Conservation (phyloP, 495 filamentous ascomycete species). For the Aspergillus indologenus region DNA sequence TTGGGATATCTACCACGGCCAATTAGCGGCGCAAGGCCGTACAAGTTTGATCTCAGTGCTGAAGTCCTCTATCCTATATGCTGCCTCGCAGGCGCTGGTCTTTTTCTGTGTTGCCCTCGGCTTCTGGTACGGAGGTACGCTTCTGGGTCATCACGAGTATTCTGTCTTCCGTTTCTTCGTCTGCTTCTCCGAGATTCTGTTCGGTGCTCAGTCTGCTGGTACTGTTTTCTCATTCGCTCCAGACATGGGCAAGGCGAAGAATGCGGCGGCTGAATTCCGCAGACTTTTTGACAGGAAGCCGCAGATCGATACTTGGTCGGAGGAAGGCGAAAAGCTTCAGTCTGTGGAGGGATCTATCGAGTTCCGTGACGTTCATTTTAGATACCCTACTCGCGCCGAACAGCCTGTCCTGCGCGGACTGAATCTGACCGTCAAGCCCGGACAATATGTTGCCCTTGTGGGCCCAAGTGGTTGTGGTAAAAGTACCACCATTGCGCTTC, state of each 20-base stretch:
- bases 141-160: slow-evolving; percentile 70
- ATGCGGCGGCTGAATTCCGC: slow-evolving; percentile 72
- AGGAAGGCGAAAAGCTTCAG: slow-evolving; percentile 59
- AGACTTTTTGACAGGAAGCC: slow-evolving; percentile 76
- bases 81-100: slow-evolving; percentile 71
- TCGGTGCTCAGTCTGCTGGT: slow-evolving; percentile 82
- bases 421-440: slow-evolving; percentile 67
- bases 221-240: slow-evolving; percentile 80
- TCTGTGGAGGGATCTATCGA: slow-evolving; percentile 66
- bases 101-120: slow-evolving; percentile 85
- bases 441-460: slow-evolving; percentile 77
- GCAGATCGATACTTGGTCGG: slow-evolving; percentile 77
- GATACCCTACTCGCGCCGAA: slow-evolving; percentile 76
- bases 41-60: slow-evolving; percentile 63
- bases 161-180: slow-evolving; percentile 79
- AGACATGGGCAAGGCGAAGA: slow-evolving; percentile 86
- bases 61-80: slow-evolving; percentile 71
- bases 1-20: slow-evolving; percentile 63
- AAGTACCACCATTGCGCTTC: slow-evolving; percentile 72
- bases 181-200: slow-evolving; percentile 75
- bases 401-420: slow-evolving; percentile 75
- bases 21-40: slow-evolving; percentile 60
- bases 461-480: slow-evolving; percentile 83
- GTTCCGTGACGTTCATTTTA: slow-evolving; percentile 75
- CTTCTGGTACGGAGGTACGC: slow-evolving; percentile 88